Conservation (phyloP, 371 early-diverging fungal species). For the Aphelidium insulamus region DNA sequence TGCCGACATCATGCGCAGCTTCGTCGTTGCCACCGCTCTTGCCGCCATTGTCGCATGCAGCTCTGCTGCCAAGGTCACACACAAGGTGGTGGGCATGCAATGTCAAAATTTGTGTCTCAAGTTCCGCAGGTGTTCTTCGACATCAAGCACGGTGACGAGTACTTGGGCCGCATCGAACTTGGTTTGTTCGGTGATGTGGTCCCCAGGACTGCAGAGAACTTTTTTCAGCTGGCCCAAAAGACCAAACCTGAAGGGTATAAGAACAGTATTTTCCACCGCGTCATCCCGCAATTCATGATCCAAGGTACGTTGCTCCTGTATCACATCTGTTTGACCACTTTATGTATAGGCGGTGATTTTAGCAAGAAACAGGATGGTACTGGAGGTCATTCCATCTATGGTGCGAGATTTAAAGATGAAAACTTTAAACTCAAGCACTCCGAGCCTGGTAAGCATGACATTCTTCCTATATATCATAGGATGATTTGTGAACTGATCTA, state of each 20-base stretch:
- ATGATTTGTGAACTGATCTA: too few relatives aligned
- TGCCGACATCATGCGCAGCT: too few relatives aligned
- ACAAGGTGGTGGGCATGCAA: too few relatives aligned
- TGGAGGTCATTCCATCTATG: constrained; percentile 92
- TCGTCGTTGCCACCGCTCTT: too few relatives aligned
- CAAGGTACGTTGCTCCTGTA: constrained; percentile 22
- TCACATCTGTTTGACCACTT: background rate
- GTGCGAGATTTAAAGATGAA: constrained; percentile 76
- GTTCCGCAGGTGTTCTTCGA: constrained; percentile 85
- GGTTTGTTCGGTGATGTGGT: constrained; percentile 58
- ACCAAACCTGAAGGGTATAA: constrained; percentile 66
- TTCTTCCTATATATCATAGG: constrained; percentile 7
- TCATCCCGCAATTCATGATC: constrained; percentile 71
- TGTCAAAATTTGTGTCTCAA: too few relatives aligned
- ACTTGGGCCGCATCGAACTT: constrained; percentile 63
- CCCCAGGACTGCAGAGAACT: constrained; percentile 77
- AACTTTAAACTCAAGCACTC: constrained; percentile 74
- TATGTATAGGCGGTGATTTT: constrained; percentile 36
- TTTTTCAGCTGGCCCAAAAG: constrained; percentile 58
- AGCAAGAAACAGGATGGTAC: constrained; percentile 60
- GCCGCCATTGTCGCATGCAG: too few relatives aligned
- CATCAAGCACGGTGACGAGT: constrained; percentile 54
- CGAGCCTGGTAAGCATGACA: constrained; percentile 25
- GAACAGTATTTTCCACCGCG: constrained; percentile 71
- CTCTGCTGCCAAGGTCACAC: too few relatives aligned